phyloP scores from a whole-genome alignment of 2,329 filamentous ascomycete species.

The Penicillium sp. region DNA sequence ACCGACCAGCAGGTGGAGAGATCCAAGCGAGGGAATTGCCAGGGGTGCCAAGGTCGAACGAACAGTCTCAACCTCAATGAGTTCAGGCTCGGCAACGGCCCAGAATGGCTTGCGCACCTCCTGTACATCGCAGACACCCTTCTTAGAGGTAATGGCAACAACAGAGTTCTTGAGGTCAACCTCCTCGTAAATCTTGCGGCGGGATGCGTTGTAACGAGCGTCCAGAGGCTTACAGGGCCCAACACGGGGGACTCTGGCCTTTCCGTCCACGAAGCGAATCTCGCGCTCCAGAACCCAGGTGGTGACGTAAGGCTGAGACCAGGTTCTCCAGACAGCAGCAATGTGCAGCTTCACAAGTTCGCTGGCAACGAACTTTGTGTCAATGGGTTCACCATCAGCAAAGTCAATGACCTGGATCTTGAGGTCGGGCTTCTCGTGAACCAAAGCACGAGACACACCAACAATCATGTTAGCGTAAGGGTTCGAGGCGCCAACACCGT shows the following conservation, averaged over 20 bases:
- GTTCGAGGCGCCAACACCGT: background rate
- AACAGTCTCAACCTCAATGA: background rate
- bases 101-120: background rate
- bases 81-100: background rate
- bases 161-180: background rate
- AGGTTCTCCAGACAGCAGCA: background rate
- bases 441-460: conserved; percentile 1
- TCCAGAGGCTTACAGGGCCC: background rate
- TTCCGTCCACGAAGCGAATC: background rate
- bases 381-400: background rate
- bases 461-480: conserved; percentile 1
- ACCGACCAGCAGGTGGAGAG: background rate
- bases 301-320: background rate
- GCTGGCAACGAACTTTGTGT: background rate
- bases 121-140: background rate
- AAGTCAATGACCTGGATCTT: background rate
- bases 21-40: background rate
- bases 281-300: background rate
- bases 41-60: background rate
- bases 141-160: background rate
- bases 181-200: background rate
- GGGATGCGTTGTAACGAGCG: background rate
- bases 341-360: background rate
- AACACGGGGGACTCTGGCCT: background rate
- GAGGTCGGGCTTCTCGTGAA: background rate